Conservation (phyloP, 345 rosid genomes). For the Triadica sebifera region DNA sequence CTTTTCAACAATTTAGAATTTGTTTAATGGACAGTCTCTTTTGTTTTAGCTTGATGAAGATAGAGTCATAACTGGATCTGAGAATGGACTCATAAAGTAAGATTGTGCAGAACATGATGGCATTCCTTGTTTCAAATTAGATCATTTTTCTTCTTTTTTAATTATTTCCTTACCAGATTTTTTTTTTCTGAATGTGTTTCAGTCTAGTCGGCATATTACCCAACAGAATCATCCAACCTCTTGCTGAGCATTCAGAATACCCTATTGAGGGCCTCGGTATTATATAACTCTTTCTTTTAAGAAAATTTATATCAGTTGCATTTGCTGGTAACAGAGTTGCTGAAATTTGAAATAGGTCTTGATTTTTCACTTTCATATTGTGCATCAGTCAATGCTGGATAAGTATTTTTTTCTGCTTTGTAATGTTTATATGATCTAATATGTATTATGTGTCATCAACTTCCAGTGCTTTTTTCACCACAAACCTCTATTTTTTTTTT, state of each 20-base stretch:
- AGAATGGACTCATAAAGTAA: constrained; percentile 86
- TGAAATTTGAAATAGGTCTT: not conserved
- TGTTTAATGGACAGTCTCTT: constrained; percentile 12
- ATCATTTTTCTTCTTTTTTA: not conserved
- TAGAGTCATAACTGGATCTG: constrained; percentile 73
- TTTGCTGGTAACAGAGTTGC: not conserved
- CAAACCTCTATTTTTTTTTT: not conserved
- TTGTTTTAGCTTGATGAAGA: constrained; percentile 81
- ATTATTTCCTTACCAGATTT: not conserved
- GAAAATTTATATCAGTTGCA: not conserved
- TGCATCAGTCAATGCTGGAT: not conserved
- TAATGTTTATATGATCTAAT: not conserved
- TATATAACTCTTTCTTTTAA: not conserved
- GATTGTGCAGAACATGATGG: not conserved
- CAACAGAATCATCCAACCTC: constrained; percentile 83
- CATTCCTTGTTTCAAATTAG: not conserved
- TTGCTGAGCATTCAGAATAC: constrained; percentile 83
- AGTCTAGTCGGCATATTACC: constrained; percentile 90
- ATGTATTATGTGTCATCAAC: too few relatives aligned
- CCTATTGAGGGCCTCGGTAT: constrained; percentile 91
- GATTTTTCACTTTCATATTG: not conserved
- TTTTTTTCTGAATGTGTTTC: constrained; percentile 5
- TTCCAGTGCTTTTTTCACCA: not conserved
- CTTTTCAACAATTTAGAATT: constrained; percentile 4
- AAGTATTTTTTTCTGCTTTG: not conserved